phyloP scores from a whole-genome alignment of 495 filamentous ascomycete genomes.

The Penicillium ochrochloron region DNA sequence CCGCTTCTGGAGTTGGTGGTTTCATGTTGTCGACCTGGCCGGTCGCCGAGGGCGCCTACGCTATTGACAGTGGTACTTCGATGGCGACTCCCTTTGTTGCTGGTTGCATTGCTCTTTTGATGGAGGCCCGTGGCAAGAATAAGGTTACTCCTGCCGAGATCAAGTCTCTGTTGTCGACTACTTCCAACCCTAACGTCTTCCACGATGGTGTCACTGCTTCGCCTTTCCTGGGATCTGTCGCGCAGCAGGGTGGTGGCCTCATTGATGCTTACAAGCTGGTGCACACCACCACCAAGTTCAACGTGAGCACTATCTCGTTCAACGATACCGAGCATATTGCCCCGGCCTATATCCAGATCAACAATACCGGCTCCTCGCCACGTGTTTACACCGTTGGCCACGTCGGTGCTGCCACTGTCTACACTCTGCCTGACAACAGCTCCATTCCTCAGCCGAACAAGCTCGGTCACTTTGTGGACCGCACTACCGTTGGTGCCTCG shows the following conservation, averaged over 20 bases:
- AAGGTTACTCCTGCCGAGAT: conserved; percentile 36
- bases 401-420: conserved; percentile 1
- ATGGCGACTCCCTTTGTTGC: conserved; percentile 62
- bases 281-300: conserved; percentile 56
- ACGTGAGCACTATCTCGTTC: conserved; percentile 58
- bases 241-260: conserved; percentile 60
- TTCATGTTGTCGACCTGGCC: conserved; percentile 50
- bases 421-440: neutral
- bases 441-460: neutral
- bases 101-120: conserved; percentile 56
- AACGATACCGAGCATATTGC: conserved; percentile 60
- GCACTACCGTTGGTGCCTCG: neutral
- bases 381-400: conserved; percentile 51
- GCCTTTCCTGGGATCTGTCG: conserved; percentile 54
- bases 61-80: conserved; percentile 54
- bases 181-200: conserved; percentile 47
- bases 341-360: conserved; percentile 52
- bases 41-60: neutral
- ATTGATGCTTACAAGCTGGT: conserved; percentile 61
- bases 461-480: conserved; percentile 1
- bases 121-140: conserved; percentile 45
- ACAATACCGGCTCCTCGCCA: conserved; percentile 51
- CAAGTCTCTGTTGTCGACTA: conserved; percentile 41
- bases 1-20: conserved; percentile 58
- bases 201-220: conserved; percentile 47